Conservation (phyloP, 176 grass and related monocot species). For the Pharus latifolius region DNA sequence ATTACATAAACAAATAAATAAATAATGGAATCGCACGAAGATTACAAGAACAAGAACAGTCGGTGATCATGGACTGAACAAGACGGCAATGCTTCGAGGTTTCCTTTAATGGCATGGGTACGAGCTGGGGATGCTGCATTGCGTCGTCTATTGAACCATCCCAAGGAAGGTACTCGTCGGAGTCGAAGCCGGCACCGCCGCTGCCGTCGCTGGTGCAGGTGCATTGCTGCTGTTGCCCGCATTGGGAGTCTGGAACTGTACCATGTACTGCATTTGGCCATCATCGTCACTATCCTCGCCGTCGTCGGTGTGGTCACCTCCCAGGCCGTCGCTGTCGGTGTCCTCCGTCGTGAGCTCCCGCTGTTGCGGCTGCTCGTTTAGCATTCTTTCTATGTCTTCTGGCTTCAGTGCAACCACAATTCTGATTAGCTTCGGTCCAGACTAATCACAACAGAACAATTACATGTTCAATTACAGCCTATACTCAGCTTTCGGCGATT, state of each 20-base stretch:
- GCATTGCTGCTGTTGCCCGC: neutral
- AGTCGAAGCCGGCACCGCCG: slow-evolving; percentile 1
- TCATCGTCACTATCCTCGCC: slow-evolving; percentile 13
- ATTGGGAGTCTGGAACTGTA: slow-evolving; percentile 11
- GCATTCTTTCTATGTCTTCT: slow-evolving; percentile 13
- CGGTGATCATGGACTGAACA: slow-evolving; percentile 12
- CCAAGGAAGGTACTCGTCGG: slow-evolving; percentile 20
- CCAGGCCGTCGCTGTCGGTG: slow-evolving; percentile 36
- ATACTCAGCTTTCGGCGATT: too few relatives aligned
- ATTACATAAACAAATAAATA: slow-evolving; percentile 43
- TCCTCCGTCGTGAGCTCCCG: neutral
- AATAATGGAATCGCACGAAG: neutral
- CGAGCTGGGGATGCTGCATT: neutral
- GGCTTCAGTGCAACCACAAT: slow-evolving; percentile 1
- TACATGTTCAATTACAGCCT: neutral
- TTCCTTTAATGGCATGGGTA: neutral
- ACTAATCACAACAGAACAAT: neutral
- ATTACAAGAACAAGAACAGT: neutral
- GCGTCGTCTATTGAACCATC: slow-evolving; percentile 28
- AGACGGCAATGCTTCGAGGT: neutral
- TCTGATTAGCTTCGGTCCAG: neutral
- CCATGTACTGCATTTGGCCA: slow-evolving; percentile 18
- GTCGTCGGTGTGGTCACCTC: slow-evolving; percentile 18
- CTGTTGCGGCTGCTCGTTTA: slow-evolving; percentile 3
- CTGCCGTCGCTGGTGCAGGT: neutral